Evolutionary conservation across 225 moss, liverwort and hornwort genomes (phyloP), one percentile per base, ranked within the genome.

Genomic region (Ulota crispa): DNA sequence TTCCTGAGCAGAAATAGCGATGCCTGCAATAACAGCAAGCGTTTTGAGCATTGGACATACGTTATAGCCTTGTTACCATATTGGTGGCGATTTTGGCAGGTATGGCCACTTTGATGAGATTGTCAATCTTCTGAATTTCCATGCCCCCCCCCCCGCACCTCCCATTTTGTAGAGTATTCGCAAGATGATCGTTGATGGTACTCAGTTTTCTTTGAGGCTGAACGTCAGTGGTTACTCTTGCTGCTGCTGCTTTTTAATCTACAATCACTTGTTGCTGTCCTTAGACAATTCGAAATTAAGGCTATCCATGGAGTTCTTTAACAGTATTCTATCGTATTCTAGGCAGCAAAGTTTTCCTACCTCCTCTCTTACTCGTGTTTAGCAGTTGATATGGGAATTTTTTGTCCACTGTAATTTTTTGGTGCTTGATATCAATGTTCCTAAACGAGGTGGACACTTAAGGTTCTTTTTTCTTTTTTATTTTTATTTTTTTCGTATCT

Each of bases 51-150:
- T 79, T 84, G 87, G 83, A 86, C 90, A 59, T 91, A 91, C 82
- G 87, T 93, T 15, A 82, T 93, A 50, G 91, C 92, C 31, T 83
- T 90, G 65, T 52, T 87, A 70, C 92, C 92, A 21, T 93, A 93
- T 78, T 93, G 90, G 89, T 91, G 87, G 84, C 91, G 92, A 75
- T 86, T 88, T 50, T 85, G 85, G 83, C 92, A 93, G 92, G 92
- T 93, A 68, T 64, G 52, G 37, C 43, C 54, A 70, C 60, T 60
- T 55, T 24, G n/a, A 54, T 7, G 78, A 19, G 21, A 77, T 55
- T 62, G 62, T 36, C 68, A 64, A 47, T 45, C 68, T 73, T 20
- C n/a, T 28, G 28, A 62, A 63, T 30, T 63, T 68, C 55, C 9
- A 20, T 63, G 62, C 45, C 45, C 18, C 19, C 3, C 45, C 45